These are phyloP conservation scores for Aureobasidium leucospermi DNA, from an alignment of 2,329 filamentous ascomycete genomes.

Conservation along the genomic window DNA sequence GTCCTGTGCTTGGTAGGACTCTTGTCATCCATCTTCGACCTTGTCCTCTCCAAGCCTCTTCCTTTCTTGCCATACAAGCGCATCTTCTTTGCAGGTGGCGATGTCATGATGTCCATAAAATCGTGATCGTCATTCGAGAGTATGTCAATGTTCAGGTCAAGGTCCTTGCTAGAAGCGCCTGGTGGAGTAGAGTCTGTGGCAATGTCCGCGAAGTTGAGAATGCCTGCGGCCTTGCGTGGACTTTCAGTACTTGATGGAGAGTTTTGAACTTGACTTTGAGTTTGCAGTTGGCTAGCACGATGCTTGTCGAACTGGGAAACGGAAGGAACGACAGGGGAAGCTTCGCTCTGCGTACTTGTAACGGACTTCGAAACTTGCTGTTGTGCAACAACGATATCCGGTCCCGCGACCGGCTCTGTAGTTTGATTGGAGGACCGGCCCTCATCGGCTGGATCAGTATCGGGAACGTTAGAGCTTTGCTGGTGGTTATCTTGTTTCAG, in stretches of 20 bases:
- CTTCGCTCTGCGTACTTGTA: background rate
- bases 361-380: background rate
- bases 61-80: conserved; percentile 20
- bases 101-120: conserved; percentile 24
- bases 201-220: conserved; percentile 26
- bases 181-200: conserved; percentile 21
- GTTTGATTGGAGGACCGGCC: conserved; percentile 5
- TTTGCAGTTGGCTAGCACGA: conserved; percentile 22
- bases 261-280: background rate
- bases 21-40: background rate
- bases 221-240: conserved; percentile 26
- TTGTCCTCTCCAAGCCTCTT: conserved; percentile 1
- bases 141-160: conserved; percentile 28
- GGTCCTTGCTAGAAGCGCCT: conserved; percentile 20
- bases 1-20: background rate
- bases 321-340: conserved; percentile 13
- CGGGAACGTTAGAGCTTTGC: conserved; percentile 19
- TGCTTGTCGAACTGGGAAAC: conserved; percentile 15
- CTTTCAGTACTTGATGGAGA: conserved; percentile 21
- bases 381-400: background rate
- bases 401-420: conserved; percentile 1
- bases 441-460: conserved; percentile 23
- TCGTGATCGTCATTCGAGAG: conserved; percentile 32
- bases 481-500: background rate
- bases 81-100: conserved; percentile 27